Evolutionary conservation across 345 rosid species (phyloP).

Genomic region (Noccaea caerulescens): DNA sequence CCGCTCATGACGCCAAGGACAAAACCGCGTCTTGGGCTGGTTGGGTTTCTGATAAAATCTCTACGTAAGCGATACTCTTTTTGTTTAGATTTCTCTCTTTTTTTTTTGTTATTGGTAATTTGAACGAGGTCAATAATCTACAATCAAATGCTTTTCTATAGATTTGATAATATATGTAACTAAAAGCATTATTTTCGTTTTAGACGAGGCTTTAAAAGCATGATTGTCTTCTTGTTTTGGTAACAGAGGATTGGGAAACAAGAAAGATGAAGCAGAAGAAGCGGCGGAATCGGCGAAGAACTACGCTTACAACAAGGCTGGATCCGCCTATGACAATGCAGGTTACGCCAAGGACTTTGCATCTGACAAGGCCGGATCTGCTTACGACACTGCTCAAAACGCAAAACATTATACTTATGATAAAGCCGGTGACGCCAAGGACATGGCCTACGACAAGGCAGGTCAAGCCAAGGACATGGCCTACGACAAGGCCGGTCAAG

Average conservation of each 20-base stretch:
- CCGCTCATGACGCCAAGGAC: conserved; percentile 43
- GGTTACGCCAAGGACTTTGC: conserved; percentile 30
- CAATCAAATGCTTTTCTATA: not conserved
- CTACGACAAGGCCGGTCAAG: not conserved
- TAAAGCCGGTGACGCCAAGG: conserved; percentile 46
- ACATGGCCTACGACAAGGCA: conserved; percentile 43
- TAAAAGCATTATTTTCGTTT: not conserved
- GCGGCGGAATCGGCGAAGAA: conserved; percentile 21
- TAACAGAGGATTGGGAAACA: conserved; percentile 38
- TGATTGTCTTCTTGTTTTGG: not conserved
- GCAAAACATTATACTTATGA: conserved; percentile 41
- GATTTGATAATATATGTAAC: not conserved
- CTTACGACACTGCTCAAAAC: conserved; percentile 33
- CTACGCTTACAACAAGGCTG: conserved; percentile 35
- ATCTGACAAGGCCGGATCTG: conserved; percentile 39
- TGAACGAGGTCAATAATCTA: not conserved
- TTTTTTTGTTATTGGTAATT: conserved; percentile 2
- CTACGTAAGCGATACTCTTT: conserved; percentile 45
- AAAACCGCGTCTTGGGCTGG: conserved; percentile 45
- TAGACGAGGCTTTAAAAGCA: not conserved
- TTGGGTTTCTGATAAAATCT: conserved; percentile 48
- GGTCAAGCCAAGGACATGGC: conserved; percentile 38
- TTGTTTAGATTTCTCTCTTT: not conserved
- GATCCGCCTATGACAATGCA: conserved; percentile 41
- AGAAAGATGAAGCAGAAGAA: conserved; percentile 38